Evolutionary conservation across 1,139 yeast genomes (phyloP), one percentile per base, ranked within the genome.

Genomic region (Candida tropicalis): DNA sequence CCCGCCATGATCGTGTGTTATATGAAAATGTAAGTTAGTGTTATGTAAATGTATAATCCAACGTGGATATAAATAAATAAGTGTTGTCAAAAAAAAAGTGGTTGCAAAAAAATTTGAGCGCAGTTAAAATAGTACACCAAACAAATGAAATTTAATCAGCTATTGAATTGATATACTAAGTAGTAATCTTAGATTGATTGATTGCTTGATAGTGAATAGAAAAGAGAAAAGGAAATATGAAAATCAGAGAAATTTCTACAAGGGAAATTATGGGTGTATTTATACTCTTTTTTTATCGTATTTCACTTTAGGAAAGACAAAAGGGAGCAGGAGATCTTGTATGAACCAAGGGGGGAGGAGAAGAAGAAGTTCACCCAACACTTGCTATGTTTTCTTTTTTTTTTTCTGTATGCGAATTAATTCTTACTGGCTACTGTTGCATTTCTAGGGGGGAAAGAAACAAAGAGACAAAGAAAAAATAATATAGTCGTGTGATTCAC

Each of bases 1-100:
- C 43, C 52, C 49, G 46, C 51, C 53, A 49, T 49, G 46, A 38
- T 44, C 35, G 38, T 39, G 13, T n/a, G 42, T 40, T 40, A 40
- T 40, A 40, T 6, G 6, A 20, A 20, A 6, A 6, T 20, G 8
- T 20, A 20, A 20, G 23, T 9, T 6, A 20, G 13, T 10, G 42
- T 40, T 40, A 40, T 40, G 35, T 40, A 18, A 33, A 23, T 17
- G 42, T 35, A 15, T 35, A 40, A 35, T 40, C 39, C 42, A 40
- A 40, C 38, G 38, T 34, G 42, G 32, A 38, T 34, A 38, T 24
- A 38, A n/a, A n/a, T n/a, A n/a, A 12, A 17, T 12, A 12, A 10
- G 20, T 23, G 18, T 31, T 31, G 11, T 11, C 8, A 5, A 9
- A 17, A 31, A 16, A 31, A 31, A 17, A 13, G 12, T 32, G 41